A percentile compares a stretch with the other conserved stretches of the same genome.
Conservation (phyloP, 805 yeast genomes). For the Nakazawaea wickerhamii region DNA sequence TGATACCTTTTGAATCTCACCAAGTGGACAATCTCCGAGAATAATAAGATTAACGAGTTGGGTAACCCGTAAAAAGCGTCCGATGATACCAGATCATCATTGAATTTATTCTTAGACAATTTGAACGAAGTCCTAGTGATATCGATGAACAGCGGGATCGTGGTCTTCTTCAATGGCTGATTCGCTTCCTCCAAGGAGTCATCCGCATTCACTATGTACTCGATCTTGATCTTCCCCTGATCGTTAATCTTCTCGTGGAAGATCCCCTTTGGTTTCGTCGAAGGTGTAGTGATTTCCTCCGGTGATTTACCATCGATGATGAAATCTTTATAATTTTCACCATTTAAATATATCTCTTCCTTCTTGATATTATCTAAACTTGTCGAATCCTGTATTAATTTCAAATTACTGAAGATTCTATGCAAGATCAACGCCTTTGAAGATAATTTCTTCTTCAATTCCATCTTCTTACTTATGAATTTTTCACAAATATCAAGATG, state of each 20-base stretch:
- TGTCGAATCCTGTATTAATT: slow-evolving; percentile 74
- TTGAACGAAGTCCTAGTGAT: slow-evolving; percentile 35
- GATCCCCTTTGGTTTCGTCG: slow-evolving; percentile 22
- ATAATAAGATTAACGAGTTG: slow-evolving; percentile 66
- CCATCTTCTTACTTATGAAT: slow-evolving; percentile 66
- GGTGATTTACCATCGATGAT: slow-evolving; percentile 21
- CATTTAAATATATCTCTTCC: slow-evolving; percentile 30
- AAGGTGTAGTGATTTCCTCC: slow-evolving; percentile 12
- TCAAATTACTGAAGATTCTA: slow-evolving; percentile 69
- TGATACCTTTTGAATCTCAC: slow-evolving; percentile 57
- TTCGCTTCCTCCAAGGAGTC: slow-evolving; percentile 19
- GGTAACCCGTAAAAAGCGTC: slow-evolving; percentile 85
- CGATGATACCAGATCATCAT: slow-evolving; percentile 58
- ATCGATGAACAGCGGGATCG: slow-evolving; percentile 36
- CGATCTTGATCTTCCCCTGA: slow-evolving; percentile 44
- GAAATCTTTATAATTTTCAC: slow-evolving; percentile 27
- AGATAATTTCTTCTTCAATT: slow-evolving; percentile 57
- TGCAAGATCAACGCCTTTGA: slow-evolving; percentile 75
- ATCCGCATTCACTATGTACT: slow-evolving; percentile 29
- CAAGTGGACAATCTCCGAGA: slow-evolving; percentile 66
- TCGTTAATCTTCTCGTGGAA: slow-evolving; percentile 38
- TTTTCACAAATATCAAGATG: slow-evolving; percentile 74
- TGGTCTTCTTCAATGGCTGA: slow-evolving; percentile 4
- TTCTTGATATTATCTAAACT: slow-evolving; percentile 34
- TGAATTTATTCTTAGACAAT: slow-evolving; percentile 36